Evolutionary conservation across 2,329 filamentous ascomycete genomes (phyloP).

Genomic region (Ustilaginoidea virens): DNA sequence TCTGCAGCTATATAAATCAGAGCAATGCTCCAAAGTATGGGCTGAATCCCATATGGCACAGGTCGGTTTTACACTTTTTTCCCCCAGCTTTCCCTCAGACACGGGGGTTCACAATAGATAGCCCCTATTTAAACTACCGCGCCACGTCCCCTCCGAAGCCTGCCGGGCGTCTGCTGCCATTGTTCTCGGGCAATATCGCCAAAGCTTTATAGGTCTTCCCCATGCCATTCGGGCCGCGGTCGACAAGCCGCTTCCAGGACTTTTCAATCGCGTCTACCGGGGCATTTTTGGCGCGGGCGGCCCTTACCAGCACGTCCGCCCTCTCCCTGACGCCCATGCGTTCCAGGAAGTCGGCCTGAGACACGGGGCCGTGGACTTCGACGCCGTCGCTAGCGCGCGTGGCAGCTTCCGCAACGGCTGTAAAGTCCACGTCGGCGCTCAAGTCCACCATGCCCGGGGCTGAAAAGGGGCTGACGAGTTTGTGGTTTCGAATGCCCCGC

Average conservation of each 20-base stretch:
- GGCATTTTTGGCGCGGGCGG: slow-evolving; percentile 22
- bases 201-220: slow-evolving; percentile 88
- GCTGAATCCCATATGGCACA: too few relatives aligned
- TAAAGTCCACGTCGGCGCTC: slow-evolving; percentile 87
- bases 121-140: too few relatives aligned
- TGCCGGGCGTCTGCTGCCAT: slow-evolving; percentile 59
- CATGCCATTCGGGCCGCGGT: slow-evolving; percentile 73
- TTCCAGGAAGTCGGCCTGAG: slow-evolving; percentile 67
- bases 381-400: slow-evolving; percentile 60
- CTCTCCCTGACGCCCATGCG: slow-evolving; percentile 73
- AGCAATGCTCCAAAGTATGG: too few relatives aligned
- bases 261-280: slow-evolving; percentile 48
- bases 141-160: slow-evolving; percentile 70
- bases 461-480: slow-evolving; percentile 61
- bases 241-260: slow-evolving; percentile 72
- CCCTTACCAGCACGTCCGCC: slow-evolving; percentile 48
- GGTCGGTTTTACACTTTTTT: too few relatives aligned
- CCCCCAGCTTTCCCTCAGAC: too few relatives aligned
- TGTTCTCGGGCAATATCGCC: slow-evolving; percentile 74
- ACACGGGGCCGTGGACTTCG: slow-evolving; percentile 83
- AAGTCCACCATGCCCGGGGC: slow-evolving; percentile 75
- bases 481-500: slow-evolving; percentile 71
- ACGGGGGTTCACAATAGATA: too few relatives aligned
- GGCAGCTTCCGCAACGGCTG: slow-evolving; percentile 69
- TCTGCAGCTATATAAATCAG: too few relatives aligned